phyloP scores from a whole-genome alignment of 148 eudicot genomes.

The Beta vulgaris region DNA sequence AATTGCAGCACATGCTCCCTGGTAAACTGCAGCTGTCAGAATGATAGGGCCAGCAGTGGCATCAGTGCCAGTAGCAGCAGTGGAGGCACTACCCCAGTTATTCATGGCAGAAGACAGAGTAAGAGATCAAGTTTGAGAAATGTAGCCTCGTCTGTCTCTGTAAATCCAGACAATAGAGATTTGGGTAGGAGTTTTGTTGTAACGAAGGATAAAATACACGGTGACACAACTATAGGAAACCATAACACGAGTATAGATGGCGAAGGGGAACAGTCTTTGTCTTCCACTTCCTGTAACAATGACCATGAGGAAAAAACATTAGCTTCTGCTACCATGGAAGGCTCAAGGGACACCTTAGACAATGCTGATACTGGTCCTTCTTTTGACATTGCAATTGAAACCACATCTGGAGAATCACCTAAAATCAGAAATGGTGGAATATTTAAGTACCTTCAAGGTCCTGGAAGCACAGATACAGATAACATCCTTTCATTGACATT shows the following conservation, averaged over 20 bases:
- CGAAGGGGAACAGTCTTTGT: background rate
- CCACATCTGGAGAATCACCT: constrained; percentile 33
- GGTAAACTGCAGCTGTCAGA: constrained; percentile 93
- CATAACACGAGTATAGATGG: constrained; percentile 18
- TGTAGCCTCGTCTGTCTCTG: constrained; percentile 29
- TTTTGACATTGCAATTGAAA: constrained; percentile 27
- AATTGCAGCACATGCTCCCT: constrained; percentile 78
- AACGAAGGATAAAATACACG: background rate
- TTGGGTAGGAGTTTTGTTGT: constrained; percentile 16
- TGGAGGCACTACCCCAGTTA: constrained; percentile 26
- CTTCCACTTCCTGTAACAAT: constrained; percentile 9
- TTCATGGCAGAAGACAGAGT: constrained; percentile 51
- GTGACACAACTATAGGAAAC: constrained; percentile 6
- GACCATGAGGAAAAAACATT: constrained; percentile 14
- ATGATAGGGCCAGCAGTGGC: constrained; percentile 94
- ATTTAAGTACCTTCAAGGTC: constrained; percentile 67
- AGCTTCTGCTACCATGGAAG: constrained; percentile 19
- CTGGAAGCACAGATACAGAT: constrained; percentile 47
- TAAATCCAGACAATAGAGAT: constrained; percentile 24
- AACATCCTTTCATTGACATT: constrained; percentile 58
- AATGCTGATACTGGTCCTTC: constrained; percentile 14
- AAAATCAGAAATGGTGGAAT: constrained; percentile 71
- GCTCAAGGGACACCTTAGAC: constrained; percentile 8
- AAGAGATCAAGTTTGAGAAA: constrained; percentile 46
- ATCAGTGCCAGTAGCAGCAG: constrained; percentile 88